Conservation (phyloP, 768 basidiomycete genomes). For the Boletus barrowsii region DNA sequence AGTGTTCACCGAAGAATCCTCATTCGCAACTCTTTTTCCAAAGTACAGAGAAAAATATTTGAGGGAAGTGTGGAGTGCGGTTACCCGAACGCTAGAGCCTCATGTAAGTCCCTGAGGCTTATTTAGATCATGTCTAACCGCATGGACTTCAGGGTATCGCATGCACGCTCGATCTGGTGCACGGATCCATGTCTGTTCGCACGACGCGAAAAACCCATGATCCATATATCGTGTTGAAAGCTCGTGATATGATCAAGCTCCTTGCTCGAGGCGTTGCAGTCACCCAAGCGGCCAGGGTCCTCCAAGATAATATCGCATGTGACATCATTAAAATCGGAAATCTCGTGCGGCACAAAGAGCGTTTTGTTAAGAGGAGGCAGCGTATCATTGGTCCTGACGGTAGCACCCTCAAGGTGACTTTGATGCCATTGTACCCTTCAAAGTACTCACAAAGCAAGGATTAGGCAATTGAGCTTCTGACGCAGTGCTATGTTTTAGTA, state of each 20-base stretch:
- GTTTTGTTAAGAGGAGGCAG: conserved; percentile 94
- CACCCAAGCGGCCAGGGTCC: conserved; percentile 80
- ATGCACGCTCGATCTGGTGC: conserved; percentile 91
- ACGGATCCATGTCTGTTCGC: conserved; percentile 95
- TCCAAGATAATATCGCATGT: conserved; percentile 87
- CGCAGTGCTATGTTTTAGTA: conserved; percentile 94
- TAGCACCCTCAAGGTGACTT: conserved; percentile 85
- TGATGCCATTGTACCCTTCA: neutral
- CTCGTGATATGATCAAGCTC: conserved; percentile 92
- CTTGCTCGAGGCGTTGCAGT: conserved; percentile 89
- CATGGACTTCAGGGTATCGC: conserved; percentile 62
- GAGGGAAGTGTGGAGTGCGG: conserved; percentile 90
- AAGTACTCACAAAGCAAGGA: conserved; percentile 6
- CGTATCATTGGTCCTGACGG: conserved; percentile 97
- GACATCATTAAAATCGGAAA: conserved; percentile 99
- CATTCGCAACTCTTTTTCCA: conserved; percentile 96
- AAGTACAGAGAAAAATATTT: conserved; percentile 98
- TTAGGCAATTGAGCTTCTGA: conserved; percentile 94
- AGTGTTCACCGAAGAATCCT: conserved; percentile 91
- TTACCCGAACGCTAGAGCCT: conserved; percentile 77
- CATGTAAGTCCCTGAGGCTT: conserved; percentile 50
- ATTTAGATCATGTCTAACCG: neutral
- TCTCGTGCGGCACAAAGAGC: conserved; percentile 90
- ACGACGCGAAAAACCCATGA: conserved; percentile 98
- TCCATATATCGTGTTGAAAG: conserved; percentile 94